Evolutionary conservation across 257 asterid genomes (phyloP).

Genomic region (Schizonepeta tenuifolia): DNA sequence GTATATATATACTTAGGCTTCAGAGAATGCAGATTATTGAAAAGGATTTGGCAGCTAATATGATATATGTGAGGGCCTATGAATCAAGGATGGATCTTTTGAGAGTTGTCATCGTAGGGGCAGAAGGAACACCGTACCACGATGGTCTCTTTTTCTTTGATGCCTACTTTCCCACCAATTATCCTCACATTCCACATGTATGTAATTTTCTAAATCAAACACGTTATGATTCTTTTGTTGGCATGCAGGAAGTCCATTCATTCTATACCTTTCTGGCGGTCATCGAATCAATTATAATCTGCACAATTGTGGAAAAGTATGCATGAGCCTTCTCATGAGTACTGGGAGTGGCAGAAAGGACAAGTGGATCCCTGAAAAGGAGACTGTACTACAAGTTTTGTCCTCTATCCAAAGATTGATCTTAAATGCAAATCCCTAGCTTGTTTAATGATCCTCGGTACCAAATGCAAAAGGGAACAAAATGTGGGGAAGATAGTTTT

Average conservation of each 20-base stretch:
- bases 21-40: conserved; percentile 78
- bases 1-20: conserved; percentile 63
- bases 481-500: conserved; percentile 58
- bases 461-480: conserved; percentile 48
- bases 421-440: conserved; percentile 86
- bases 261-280: too few species aligned
- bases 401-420: conserved; percentile 95
- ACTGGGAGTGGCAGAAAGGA: conserved; percentile 61
- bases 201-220: conserved; percentile 35
- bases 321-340: conserved; percentile 96
- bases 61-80: too few species aligned
- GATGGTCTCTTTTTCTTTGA: too few species aligned
- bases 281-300: too few species aligned
- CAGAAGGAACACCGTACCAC: too few species aligned
- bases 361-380: conserved; percentile 75
- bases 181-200: conserved; percentile 94
- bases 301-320: conserved; percentile 72
- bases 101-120: too few species aligned
- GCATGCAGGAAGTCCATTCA: too few species aligned
- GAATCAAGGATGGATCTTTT: too few species aligned
- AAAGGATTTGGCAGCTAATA: conserved; percentile 86
- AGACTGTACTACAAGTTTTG: conserved; percentile 87
- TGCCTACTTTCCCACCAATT: conserved; percentile 71
- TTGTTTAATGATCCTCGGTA: conserved; percentile 90
- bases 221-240: too few species aligned